These are phyloP conservation scores for Amauroascus verrucosus DNA, from an alignment of 2,329 filamentous ascomycete species.

Conservation along the genomic window DNA sequence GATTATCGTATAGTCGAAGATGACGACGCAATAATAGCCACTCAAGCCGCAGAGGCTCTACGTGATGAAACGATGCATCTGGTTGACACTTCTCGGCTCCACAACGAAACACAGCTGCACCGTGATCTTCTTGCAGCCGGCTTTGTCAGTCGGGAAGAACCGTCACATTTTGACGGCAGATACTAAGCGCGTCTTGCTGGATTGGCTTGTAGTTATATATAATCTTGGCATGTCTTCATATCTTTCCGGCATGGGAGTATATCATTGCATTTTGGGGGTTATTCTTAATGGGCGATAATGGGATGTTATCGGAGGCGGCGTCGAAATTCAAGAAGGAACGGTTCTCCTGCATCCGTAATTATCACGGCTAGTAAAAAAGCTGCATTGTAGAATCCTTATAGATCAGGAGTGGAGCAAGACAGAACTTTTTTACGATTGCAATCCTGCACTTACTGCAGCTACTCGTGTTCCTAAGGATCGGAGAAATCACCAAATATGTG, in stretches of 20 bases:
- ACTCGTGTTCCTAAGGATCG: too few relatives aligned
- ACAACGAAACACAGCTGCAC: conserved; percentile 33
- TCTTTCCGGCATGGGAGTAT: background rate
- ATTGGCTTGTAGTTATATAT: conserved; percentile 13
- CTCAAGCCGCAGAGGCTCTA: conserved; percentile 24
- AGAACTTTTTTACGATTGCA: too few relatives aligned
- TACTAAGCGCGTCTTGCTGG: conserved; percentile 1
- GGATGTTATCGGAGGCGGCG: too few relatives aligned
- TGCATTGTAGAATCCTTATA: background rate
- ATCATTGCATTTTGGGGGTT: background rate
- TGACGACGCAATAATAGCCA: conserved; percentile 30
- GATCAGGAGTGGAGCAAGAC: background rate
- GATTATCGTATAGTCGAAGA: conserved; percentile 36
- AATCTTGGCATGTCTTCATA: background rate
- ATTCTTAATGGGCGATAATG: background rate
- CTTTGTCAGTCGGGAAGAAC: conserved; percentile 30
- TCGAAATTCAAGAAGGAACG: too few relatives aligned
- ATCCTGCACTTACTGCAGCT: too few relatives aligned
- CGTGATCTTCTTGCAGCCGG: conserved; percentile 33
- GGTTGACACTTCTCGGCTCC: conserved; percentile 27
- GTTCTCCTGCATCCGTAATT: background rate
- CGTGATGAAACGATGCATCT: conserved; percentile 32
- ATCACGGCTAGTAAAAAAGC: background rate
- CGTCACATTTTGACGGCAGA: conserved; percentile 26
- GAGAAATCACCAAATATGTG: background rate